Evolutionary conservation across 345 rosid species (phyloP).

Genomic region (Boechera retrofracta): DNA sequence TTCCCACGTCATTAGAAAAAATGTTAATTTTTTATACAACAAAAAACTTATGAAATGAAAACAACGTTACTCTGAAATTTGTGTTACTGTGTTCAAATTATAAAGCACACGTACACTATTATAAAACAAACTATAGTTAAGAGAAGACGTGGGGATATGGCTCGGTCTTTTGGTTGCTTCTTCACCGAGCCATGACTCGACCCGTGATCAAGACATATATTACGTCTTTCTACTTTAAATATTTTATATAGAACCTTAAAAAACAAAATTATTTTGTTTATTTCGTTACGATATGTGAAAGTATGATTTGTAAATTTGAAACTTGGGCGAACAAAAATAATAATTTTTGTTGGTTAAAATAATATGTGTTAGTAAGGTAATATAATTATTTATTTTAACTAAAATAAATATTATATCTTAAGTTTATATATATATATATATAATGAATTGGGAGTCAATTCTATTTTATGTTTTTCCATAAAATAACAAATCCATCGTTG

Average conservation of each 20-base stretch:
- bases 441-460: not conserved
- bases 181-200: constrained; percentile 23
- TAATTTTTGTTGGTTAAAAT: not conserved
- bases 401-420: not conserved
- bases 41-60: not conserved
- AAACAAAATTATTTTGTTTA: not conserved
- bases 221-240: constrained; percentile 2
- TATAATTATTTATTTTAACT: too few species aligned
- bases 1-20: constrained; percentile 15
- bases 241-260: not conserved
- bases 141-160: constrained; percentile 38
- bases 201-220: constrained; percentile 33
- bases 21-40: not conserved
- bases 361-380: too few species aligned
- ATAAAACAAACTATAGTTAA: constrained; percentile 14
- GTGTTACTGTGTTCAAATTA: not conserved
- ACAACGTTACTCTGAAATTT: not conserved
- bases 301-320: not conserved
- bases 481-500: constrained; percentile 1
- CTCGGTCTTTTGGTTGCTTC: constrained; percentile 34
- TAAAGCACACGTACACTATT: constrained; percentile 15
- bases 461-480: not conserved
- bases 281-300: not conserved
- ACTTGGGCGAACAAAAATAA: not conserved
- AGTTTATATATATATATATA: not conserved